Evolutionary conservation across 495 filamentous ascomycete species (phyloP).

Genomic region (Neurospora africana): DNA sequence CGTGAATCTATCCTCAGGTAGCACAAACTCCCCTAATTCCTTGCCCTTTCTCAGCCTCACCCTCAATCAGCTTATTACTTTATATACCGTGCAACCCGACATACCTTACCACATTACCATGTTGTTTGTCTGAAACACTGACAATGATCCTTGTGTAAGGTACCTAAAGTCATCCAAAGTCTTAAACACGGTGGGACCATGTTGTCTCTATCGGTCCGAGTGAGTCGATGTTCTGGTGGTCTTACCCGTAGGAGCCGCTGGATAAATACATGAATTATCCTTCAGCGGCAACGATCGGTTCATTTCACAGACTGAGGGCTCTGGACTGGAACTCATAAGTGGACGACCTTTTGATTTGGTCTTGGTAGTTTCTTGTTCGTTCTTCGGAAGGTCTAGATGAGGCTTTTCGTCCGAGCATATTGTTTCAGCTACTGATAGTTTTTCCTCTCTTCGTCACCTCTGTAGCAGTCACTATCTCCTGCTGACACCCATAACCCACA

Average conservation of each 20-base stretch:
- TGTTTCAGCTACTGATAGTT: neutral
- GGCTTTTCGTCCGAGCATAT: neutral
- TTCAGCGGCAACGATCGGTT: neutral
- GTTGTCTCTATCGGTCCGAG: neutral
- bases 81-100: neutral
- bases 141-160: neutral
- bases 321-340: neutral
- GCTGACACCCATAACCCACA: neutral
- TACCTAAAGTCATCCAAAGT: neutral
- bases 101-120: neutral
- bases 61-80: neutral
- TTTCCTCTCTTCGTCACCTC: neutral
- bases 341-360: neutral
- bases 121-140: neutral
- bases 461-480: neutral
- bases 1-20: neutral
- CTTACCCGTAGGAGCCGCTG: neutral
- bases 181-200: neutral
- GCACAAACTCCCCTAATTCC: neutral
- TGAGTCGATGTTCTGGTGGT: neutral
- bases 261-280: neutral
- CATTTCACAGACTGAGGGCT: too few relatives aligned
- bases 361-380: neutral
- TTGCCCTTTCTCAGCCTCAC: neutral
- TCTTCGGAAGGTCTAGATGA: neutral